A percentile compares a stretch with the other conserved stretches of the same genome.
These are phyloP conservation scores for Nemania bipapillata DNA, from an alignment of 2,329 filamentous ascomycete genomes.

Conservation along the genomic window DNA sequence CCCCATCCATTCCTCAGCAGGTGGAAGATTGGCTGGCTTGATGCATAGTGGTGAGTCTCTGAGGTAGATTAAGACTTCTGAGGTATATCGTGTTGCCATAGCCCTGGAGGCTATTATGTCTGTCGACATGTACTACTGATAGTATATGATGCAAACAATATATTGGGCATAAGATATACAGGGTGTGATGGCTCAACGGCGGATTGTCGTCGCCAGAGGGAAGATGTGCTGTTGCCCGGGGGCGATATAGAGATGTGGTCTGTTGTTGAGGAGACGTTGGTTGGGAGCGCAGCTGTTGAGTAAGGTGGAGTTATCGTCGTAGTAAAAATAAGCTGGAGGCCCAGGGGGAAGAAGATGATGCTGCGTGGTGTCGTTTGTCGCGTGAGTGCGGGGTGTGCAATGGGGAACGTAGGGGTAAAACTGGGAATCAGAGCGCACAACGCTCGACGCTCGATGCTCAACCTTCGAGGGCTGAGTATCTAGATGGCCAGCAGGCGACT, in stretches of 20 bases:
- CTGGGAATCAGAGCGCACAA: neutral
- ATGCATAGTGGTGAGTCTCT: conserved; percentile 83
- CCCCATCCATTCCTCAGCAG: conserved; percentile 97
- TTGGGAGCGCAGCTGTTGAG: conserved; percentile 9
- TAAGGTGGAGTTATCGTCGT: conserved; percentile 22
- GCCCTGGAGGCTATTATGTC: conserved; percentile 43
- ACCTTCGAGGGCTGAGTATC: conserved; percentile 1
- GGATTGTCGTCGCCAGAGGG: neutral
- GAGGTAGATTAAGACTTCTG: conserved; percentile 79
- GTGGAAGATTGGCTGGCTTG: conserved; percentile 81
- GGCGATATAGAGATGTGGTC: neutral
- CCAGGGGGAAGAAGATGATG: conserved; percentile 2
- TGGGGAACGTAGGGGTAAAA: conserved; percentile 7
- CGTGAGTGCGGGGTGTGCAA: conserved; percentile 32
- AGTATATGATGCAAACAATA: conserved; percentile 2
- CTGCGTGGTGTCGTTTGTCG: conserved; percentile 13
- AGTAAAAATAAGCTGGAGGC: conserved; percentile 15
- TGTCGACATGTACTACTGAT: conserved; percentile 29
- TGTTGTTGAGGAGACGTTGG: conserved; percentile 15
- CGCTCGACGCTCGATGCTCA: conserved; percentile 12
- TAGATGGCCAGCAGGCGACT: conserved; percentile 7
- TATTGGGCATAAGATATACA: conserved; percentile 18
- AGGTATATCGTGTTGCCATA: conserved; percentile 75
- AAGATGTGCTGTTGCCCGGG: neutral
- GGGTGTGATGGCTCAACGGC: neutral